Conservation (phyloP, 768 basidiomycete species). For the Pleurotus eryngii region DNA sequence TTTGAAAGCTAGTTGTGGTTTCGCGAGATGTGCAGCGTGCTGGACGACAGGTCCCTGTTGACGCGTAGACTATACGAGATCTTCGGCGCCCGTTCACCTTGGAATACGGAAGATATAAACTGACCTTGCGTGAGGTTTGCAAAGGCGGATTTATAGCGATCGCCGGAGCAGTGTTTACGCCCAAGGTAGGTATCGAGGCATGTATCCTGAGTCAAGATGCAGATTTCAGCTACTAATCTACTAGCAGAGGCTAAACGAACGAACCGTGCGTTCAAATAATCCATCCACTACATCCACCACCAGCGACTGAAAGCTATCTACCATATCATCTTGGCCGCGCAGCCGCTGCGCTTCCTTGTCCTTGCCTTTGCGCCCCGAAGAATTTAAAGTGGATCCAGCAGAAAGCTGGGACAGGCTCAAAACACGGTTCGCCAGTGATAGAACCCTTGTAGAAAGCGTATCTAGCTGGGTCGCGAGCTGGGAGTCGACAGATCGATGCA, state of each 20-base stretch:
- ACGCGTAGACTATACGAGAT: too few relatives aligned
- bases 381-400: slow-evolving; percentile 36
- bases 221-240: background rate
- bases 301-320: slow-evolving; percentile 75
- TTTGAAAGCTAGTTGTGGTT: slow-evolving; percentile 80
- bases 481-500: slow-evolving; percentile 84
- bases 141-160: slow-evolving; percentile 51
- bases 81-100: background rate
- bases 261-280: slow-evolving; percentile 79
- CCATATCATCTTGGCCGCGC: slow-evolving; percentile 72
- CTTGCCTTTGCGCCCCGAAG: slow-evolving; percentile 37
- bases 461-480: slow-evolving; percentile 71
- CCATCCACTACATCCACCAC: slow-evolving; percentile 86
- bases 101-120: background rate
- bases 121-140: slow-evolving; percentile 13
- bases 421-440: slow-evolving; percentile 64
- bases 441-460: slow-evolving; percentile 57
- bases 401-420: slow-evolving; percentile 38
- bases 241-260: slow-evolving; percentile 18
- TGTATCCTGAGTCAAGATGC: slow-evolving; percentile 57
- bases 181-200: slow-evolving; percentile 79
- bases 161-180: slow-evolving; percentile 59
- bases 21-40: slow-evolving; percentile 71
- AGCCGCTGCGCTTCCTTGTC: slow-evolving; percentile 45
- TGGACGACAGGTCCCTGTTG: slow-evolving; percentile 43